These are phyloP conservation scores for Leishmania tropica DNA, from an alignment of 208 protist genomes.

Conservation along the genomic window DNA sequence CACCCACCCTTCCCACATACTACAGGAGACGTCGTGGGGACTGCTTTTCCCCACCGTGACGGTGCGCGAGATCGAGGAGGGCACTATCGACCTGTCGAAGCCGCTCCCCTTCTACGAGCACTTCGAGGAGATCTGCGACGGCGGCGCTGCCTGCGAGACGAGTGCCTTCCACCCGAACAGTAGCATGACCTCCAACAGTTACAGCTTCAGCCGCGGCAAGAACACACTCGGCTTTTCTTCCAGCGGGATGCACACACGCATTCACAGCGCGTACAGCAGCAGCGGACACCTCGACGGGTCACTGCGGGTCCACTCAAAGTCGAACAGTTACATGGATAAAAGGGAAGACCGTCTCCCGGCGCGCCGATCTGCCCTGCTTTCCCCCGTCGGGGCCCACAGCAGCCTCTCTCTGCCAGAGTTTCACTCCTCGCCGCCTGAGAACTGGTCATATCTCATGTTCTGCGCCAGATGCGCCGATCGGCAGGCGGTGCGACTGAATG, in stretches of 20 bases:
- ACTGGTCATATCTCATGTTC: constrained; percentile 62
- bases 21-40: constrained; percentile 45
- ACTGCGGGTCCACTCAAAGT: constrained; percentile 21
- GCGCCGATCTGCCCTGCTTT: background rate
- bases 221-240: constrained; percentile 2
- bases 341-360: constrained; percentile 6
- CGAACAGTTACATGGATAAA: constrained; percentile 16
- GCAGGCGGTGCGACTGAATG: constrained; percentile 35
- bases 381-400: background rate
- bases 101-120: constrained; percentile 40
- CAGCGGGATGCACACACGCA: constrained; percentile 19
- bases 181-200: constrained; percentile 11
- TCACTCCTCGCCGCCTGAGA: constrained; percentile 27
- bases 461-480: constrained; percentile 44
- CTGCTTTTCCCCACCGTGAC: constrained; percentile 58
- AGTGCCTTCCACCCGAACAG: constrained; percentile 13
- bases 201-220: constrained; percentile 19
- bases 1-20: constrained; percentile 37
- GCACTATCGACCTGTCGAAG: constrained; percentile 22
- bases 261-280: constrained; percentile 20
- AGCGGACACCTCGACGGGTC: constrained; percentile 26
- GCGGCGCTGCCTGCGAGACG: constrained; percentile 14
- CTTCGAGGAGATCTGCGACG: constrained; percentile 45
- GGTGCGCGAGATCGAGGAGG: constrained; percentile 36
- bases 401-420: constrained; percentile 34